phyloP scores from a whole-genome alignment of 441 rosid genomes.

The Manihot esculenta region DNA sequence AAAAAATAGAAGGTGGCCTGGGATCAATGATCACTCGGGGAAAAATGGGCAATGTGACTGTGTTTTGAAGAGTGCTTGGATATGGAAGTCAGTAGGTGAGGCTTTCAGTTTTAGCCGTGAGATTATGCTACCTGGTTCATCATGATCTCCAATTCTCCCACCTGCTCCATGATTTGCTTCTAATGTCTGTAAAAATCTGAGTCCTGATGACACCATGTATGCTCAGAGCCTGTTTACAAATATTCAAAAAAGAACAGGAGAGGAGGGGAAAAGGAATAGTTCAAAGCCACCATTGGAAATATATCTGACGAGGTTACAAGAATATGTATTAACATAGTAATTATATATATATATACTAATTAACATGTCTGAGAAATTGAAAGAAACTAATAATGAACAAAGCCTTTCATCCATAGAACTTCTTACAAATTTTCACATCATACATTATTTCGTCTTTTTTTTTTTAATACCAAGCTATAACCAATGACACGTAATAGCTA shows the following conservation, averaged over 20 bases:
- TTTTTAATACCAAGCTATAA: constrained; percentile 21
- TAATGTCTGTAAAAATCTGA: constrained; percentile 22
- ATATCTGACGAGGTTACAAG: background rate
- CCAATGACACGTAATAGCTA: constrained; percentile 15
- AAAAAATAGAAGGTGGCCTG: constrained; percentile 11
- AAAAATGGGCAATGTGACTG: constrained; percentile 6
- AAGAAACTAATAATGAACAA: constrained; percentile 15
- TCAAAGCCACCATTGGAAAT: background rate
- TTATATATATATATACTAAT: too few relatives aligned
- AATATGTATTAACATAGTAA: too few relatives aligned
- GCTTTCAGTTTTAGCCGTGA: constrained; percentile 24
- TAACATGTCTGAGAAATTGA: background rate
- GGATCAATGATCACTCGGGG: constrained; percentile 30
- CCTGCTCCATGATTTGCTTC: constrained; percentile 21
- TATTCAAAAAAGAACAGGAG: background rate
- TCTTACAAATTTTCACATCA: constrained; percentile 29
- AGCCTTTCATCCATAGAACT: constrained; percentile 23
- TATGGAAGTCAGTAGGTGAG: constrained; percentile 26
- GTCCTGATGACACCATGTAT: constrained; percentile 8
- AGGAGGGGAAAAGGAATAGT: constrained; percentile 1
- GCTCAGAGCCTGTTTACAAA: constrained; percentile 20
- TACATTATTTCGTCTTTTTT: constrained; percentile 14
- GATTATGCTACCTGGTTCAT: constrained; percentile 34
- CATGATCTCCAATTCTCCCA: constrained; percentile 4
- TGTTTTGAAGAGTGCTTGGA: constrained; percentile 17